Evolutionary conservation across 2,329 filamentous ascomycete species (phyloP).

Genomic region (Aspergillus calidoustus): DNA sequence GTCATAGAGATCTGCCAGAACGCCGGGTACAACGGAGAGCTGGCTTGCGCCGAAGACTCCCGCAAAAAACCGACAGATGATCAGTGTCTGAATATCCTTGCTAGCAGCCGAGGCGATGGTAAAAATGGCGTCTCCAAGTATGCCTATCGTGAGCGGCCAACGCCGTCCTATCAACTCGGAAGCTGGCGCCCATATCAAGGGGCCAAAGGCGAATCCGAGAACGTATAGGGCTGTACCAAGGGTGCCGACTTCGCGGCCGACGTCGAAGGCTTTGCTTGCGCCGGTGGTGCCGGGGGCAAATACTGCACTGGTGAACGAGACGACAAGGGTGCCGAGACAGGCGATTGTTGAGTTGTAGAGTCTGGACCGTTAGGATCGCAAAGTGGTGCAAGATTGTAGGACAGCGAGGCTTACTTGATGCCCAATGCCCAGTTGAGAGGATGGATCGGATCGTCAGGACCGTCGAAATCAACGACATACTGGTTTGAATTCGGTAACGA

Average conservation of each 20-base stretch:
- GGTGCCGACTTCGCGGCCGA: constrained; percentile 45
- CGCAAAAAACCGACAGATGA: constrained; percentile 49
- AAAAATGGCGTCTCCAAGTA: constrained; percentile 48
- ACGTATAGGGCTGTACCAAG: constrained; percentile 53
- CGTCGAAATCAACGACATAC: constrained; percentile 59
- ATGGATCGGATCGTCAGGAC: constrained; percentile 53
- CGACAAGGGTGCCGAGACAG: constrained; percentile 53
- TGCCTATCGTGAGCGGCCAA: constrained; percentile 50
- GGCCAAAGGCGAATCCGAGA: constrained; percentile 58
- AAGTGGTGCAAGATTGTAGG: not conserved
- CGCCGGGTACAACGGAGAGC: constrained; percentile 45
- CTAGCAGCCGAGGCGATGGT: constrained; percentile 48
- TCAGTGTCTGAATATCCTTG: constrained; percentile 41
- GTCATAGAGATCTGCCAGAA: constrained; percentile 54
- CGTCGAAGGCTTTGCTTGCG: constrained; percentile 56
- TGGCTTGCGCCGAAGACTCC: constrained; percentile 50
- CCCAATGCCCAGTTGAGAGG: constrained; percentile 57
- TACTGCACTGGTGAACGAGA: constrained; percentile 61
- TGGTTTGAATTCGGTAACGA: constrained; percentile 52
- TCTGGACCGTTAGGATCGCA: constrained; percentile 7
- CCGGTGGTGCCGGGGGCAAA: constrained; percentile 67
- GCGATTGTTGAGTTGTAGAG: constrained; percentile 29
- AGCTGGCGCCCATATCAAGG: constrained; percentile 53
- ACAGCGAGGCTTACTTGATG: constrained; percentile 44
- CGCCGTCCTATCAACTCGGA: constrained; percentile 63